These are phyloP conservation scores for Nannizziopsis arthrosporioides DNA, from an alignment of 2,329 filamentous ascomycete species.

Conservation along the genomic window DNA sequence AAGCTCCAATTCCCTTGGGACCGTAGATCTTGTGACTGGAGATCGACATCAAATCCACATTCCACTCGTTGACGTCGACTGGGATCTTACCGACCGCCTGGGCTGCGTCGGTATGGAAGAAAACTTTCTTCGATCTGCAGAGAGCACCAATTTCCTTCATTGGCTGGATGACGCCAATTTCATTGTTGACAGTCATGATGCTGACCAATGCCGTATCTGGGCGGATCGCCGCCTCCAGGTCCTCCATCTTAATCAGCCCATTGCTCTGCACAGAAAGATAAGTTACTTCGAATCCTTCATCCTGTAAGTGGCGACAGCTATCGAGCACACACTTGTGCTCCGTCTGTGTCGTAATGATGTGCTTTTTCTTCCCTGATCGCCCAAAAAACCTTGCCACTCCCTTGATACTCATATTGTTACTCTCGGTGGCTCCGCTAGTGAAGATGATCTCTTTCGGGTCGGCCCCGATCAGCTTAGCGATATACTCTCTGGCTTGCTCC, in stretches of 20 bases:
- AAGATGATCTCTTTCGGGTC: constrained; percentile 98
- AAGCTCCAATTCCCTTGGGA: constrained; percentile 92
- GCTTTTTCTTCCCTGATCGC: constrained; percentile 87
- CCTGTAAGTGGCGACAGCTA: constrained; percentile 90
- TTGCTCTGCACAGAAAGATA: constrained; percentile 83
- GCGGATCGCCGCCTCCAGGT: constrained; percentile 77
- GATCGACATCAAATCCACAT: constrained; percentile 97
- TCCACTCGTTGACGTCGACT: constrained; percentile 92
- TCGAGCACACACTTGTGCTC: constrained; percentile 99
- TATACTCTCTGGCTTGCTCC: constrained; percentile 70
- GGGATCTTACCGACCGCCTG: constrained; percentile 99
- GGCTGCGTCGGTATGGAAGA: constrained; percentile 94
- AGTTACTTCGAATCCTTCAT: constrained; percentile 93
- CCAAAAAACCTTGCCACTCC: constrained; percentile 94
- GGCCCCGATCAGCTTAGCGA: constrained; percentile 80
- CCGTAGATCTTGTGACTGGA: constrained; percentile 98
- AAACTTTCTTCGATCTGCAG: constrained; percentile 82
- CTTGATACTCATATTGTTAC: constrained; percentile 99
- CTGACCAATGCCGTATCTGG: constrained; percentile 88
- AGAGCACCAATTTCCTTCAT: constrained; percentile 85
- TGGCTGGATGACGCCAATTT: constrained; percentile 98
- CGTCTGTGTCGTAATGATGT: constrained; percentile 93
- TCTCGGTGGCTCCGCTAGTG: constrained; percentile 94
- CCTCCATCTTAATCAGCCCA: constrained; percentile 71
- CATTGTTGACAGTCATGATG: constrained; percentile 98